These are phyloP conservation scores for Candida insectorum DNA, from an alignment of 805 yeast species.

Conservation along the genomic window DNA sequence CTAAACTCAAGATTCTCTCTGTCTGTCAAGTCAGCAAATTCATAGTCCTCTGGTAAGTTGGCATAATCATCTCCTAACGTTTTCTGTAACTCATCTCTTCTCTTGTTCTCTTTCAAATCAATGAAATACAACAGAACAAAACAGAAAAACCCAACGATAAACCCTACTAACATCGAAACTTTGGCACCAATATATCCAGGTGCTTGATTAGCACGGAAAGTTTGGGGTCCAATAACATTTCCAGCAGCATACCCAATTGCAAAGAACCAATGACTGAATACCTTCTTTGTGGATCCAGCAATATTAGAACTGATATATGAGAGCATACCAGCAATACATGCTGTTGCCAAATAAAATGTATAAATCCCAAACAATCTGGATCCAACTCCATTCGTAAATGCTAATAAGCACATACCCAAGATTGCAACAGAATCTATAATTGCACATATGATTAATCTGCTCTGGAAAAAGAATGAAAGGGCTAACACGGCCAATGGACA, in stretches of 20 bases:
- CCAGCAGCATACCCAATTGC: conserved; percentile 25
- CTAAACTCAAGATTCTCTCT: conserved; percentile 35
- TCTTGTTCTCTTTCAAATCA: conserved; percentile 27
- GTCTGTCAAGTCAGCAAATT: conserved; percentile 45
- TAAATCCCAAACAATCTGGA: conserved; percentile 30
- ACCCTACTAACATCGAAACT: conserved; percentile 11
- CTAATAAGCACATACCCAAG: conserved; percentile 10
- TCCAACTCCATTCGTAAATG: conserved; percentile 14
- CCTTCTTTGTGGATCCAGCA: conserved; percentile 23
- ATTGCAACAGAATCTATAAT: conserved; percentile 16
- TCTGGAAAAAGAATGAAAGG: conserved; percentile 12
- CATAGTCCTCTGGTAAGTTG: conserved; percentile 25
- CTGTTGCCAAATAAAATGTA: conserved; percentile 26
- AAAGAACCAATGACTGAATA: conserved; percentile 20
- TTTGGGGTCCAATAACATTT: conserved; percentile 24
- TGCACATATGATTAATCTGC: conserved; percentile 26
- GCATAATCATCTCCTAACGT: conserved; percentile 17
- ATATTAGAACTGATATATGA: conserved; percentile 19
- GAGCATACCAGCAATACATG: conserved; percentile 18
- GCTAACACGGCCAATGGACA: neutral
- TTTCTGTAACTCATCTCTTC: conserved; percentile 20
- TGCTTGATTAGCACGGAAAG: conserved; percentile 18
- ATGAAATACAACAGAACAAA: conserved; percentile 19
- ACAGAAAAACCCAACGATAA: conserved; percentile 29
- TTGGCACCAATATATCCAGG: conserved; percentile 23